Conservation (phyloP, 1,284 basidiomycete species). For the Psilocybe mexicana region DNA sequence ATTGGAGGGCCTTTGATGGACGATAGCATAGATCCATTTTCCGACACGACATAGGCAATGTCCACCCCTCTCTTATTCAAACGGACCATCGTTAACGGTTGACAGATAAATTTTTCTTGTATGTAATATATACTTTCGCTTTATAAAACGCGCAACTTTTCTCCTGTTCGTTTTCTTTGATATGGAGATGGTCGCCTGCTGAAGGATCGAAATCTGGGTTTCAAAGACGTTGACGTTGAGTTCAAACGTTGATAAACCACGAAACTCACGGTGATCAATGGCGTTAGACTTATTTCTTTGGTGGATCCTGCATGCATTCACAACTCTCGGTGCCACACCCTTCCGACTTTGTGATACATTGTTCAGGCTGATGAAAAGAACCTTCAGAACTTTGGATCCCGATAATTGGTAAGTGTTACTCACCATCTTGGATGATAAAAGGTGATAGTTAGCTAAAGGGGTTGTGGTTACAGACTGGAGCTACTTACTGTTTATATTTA, state of each 20-base stretch:
- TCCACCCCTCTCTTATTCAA: not conserved
- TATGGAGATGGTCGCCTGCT: not conserved
- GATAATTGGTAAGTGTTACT: not conserved
- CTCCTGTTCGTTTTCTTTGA: not conserved
- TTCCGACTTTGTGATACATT: slow-evolving; percentile 23
- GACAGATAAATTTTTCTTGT: slow-evolving; percentile 6
- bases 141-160: not conserved
- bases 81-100: not conserved
- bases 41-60: slow-evolving; percentile 19
- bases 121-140: not conserved
- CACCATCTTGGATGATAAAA: slow-evolving; percentile 3
- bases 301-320: slow-evolving; percentile 25
- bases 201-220: not conserved
- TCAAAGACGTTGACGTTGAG: not conserved
- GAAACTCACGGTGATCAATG: not conserved
- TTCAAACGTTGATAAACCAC: not conserved
- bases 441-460: not conserved
- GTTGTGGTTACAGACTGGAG: not conserved
- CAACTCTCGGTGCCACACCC: slow-evolving; percentile 26
- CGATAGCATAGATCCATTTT: slow-evolving; percentile 58
- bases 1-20: slow-evolving; percentile 66
- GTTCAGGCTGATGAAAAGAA: slow-evolving; percentile 18
- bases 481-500: too few relatives aligned
- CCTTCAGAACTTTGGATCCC: not conserved
- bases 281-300: slow-evolving; percentile 20